phyloP scores from a whole-genome alignment of 768 basidiomycete genomes.

The Suillus luteus region DNA sequence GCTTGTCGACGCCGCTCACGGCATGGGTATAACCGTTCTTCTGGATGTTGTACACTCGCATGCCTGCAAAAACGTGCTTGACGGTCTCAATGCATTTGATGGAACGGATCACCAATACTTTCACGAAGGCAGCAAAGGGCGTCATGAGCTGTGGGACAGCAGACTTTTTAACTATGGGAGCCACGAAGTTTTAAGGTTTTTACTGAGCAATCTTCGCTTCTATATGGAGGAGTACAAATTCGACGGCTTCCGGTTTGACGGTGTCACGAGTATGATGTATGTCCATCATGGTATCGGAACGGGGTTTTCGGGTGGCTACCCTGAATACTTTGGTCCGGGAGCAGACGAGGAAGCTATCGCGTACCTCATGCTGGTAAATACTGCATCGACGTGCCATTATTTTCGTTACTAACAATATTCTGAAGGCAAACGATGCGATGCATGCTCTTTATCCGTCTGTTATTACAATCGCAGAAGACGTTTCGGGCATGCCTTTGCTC shows the following conservation, averaged over 20 bases:
- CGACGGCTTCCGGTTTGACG: slow-evolving; percentile 98
- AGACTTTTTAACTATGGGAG: slow-evolving; percentile 95
- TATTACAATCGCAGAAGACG: slow-evolving; percentile 97
- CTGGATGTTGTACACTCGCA: slow-evolving; percentile 98
- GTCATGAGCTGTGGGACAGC: slow-evolving; percentile 97
- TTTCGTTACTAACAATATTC: slow-evolving; percentile 13
- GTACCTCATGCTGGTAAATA: slow-evolving; percentile 93
- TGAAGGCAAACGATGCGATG: slow-evolving; percentile 88
- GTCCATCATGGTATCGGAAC: slow-evolving; percentile 96
- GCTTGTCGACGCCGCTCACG: slow-evolving; percentile 93
- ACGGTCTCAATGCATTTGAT: slow-evolving; percentile 94
- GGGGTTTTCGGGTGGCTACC: slow-evolving; percentile 97
- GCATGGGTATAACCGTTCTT: slow-evolving; percentile 88
- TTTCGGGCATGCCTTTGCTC: slow-evolving; percentile 98
- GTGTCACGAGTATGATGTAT: slow-evolving; percentile 99
- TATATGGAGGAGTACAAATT: slow-evolving; percentile 95
- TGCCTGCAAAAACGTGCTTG: slow-evolving; percentile 95
- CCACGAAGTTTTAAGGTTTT: slow-evolving; percentile 93
- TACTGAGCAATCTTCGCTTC: slow-evolving; percentile 92
- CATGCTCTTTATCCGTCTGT: slow-evolving; percentile 77
- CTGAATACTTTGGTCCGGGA: slow-evolving; percentile 91
- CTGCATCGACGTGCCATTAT: neutral
- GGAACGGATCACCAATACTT: slow-evolving; percentile 98
- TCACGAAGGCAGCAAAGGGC: slow-evolving; percentile 88
- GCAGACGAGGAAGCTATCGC: slow-evolving; percentile 90